Evolutionary conservation across 164 flowering plant species (phyloP).

Genomic region (Litsea cubeba): DNA sequence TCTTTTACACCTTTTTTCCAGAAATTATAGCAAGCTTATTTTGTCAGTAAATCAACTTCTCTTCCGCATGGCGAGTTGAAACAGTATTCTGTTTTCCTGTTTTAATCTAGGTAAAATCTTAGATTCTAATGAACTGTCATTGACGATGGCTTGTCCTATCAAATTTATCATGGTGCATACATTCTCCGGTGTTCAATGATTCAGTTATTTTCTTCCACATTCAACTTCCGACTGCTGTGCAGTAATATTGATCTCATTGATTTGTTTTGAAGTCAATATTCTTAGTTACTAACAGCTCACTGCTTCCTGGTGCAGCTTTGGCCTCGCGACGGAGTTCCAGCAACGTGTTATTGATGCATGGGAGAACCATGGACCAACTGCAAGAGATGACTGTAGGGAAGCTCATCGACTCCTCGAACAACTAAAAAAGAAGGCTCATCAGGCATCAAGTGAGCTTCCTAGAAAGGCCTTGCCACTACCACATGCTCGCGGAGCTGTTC

Average conservation of each 20-base stretch:
- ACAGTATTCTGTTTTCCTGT: too few species aligned
- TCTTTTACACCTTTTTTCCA: too few species aligned
- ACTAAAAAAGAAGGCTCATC: constrained; percentile 35
- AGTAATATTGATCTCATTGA: not conserved
- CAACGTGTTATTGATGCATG: constrained; percentile 45
- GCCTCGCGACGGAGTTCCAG: constrained; percentile 49
- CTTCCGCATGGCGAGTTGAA: too few species aligned
- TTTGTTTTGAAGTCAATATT: not conserved
- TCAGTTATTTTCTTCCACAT: not conserved
- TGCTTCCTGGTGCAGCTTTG: constrained; percentile 32
- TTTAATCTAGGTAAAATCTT: too few species aligned
- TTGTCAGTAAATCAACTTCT: too few species aligned
- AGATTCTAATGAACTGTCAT: too few species aligned
- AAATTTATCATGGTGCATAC: too few species aligned
- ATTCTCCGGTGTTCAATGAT: too few species aligned
- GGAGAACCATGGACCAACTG: constrained; percentile 47
- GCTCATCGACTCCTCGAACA: constrained; percentile 42
- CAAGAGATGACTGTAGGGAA: constrained; percentile 38
- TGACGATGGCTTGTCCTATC: too few species aligned
- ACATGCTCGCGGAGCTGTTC: constrained; percentile 10
- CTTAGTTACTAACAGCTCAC: not conserved
- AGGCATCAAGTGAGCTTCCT: constrained; percentile 10
- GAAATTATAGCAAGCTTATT: too few species aligned
- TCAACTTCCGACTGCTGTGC: not conserved
- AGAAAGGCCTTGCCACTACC: constrained; percentile 47